phyloP scores from a whole-genome alignment of 306 rosid genomes.

The Cyclanthera cordifolia region DNA sequence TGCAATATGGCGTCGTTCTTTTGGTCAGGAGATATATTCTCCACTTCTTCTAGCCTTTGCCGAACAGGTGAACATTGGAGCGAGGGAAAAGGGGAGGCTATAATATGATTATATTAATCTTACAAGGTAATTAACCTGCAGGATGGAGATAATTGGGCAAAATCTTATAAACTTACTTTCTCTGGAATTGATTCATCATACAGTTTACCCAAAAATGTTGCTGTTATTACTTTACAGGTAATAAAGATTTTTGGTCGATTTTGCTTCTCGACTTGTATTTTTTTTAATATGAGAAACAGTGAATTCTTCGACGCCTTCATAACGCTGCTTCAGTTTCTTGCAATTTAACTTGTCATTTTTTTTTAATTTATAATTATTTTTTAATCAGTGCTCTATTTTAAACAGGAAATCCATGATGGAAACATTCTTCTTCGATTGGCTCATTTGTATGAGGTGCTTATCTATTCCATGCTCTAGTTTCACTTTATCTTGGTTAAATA shows the following conservation, averaged over 20 bases:
- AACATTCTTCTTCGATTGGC: constrained; percentile 37
- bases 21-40: constrained; percentile 86
- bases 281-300: neutral
- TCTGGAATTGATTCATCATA: constrained; percentile 31
- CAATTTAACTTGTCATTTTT: neutral
- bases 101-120: neutral
- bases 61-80: constrained; percentile 35
- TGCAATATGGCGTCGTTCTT: constrained; percentile 86
- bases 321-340: neutral
- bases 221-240: constrained; percentile 40
- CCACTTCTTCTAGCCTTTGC: constrained; percentile 83
- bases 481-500: neutral
- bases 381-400: neutral
- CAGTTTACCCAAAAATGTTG: constrained; percentile 38
- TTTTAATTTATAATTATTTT: neutral
- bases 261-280: neutral
- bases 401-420: constrained; percentile 30
- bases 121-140: constrained; percentile 17
- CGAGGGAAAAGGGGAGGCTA: neutral
- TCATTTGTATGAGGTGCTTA: constrained; percentile 33
- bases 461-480: constrained; percentile 2
- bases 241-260: neutral
- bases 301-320: neutral
- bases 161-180: constrained; percentile 27
- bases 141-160: constrained; percentile 35